Evolutionary conservation across 495 filamentous ascomycete genomes (phyloP).

Genomic region (Aspergillus conjunctus): DNA sequence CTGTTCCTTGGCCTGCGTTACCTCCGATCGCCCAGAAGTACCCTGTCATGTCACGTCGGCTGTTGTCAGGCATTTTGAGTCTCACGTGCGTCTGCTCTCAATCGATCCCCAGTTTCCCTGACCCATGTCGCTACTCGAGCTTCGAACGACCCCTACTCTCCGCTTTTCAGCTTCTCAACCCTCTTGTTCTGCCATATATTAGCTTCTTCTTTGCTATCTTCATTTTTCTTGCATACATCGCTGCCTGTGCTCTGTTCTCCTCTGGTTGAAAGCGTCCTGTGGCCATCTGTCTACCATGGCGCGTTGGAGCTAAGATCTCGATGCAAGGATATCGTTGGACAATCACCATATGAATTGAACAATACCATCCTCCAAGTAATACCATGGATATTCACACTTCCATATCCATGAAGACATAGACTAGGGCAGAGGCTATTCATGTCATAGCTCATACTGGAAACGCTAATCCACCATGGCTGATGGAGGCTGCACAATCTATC

Average conservation of each 20-base stretch:
- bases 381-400: neutral
- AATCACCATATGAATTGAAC: neutral
- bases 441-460: neutral
- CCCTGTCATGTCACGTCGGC: neutral
- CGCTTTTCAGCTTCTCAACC: too few relatives aligned
- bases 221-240: too few relatives aligned
- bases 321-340: neutral
- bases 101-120: too few relatives aligned
- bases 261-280: too few relatives aligned
- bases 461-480: neutral
- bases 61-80: neutral
- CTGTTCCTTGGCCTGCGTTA: conserved; percentile 10
- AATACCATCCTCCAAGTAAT: neutral
- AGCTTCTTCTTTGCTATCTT: too few relatives aligned
- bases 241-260: too few relatives aligned
- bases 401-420: neutral
- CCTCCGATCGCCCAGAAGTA: neutral
- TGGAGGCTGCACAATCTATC: neutral
- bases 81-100: neutral
- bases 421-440: neutral
- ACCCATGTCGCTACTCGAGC: too few relatives aligned
- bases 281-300: too few relatives aligned
- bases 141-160: too few relatives aligned
- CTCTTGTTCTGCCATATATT: too few relatives aligned
- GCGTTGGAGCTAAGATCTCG: too few relatives aligned